Conservation (phyloP, 352 stramenopile species). For the Phytophthora vignae region DNA sequence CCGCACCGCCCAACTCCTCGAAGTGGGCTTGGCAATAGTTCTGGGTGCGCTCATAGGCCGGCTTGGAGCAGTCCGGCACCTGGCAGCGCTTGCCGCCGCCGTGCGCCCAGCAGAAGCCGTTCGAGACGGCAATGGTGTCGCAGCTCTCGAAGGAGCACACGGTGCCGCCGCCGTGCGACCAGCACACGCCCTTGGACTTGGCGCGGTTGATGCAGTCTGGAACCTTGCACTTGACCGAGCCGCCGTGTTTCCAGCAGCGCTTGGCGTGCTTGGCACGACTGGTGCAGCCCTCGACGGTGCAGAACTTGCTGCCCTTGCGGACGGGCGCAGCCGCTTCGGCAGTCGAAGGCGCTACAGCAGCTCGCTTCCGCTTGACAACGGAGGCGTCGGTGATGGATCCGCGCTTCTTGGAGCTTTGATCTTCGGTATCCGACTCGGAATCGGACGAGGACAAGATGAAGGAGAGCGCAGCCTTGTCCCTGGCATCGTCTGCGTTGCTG, state of each 20-base stretch:
- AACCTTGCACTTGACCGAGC: constrained; percentile 64
- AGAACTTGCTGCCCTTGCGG: constrained; percentile 60
- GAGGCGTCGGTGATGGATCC: constrained; percentile 5
- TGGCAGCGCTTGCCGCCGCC: constrained; percentile 50
- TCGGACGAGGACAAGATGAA: constrained; percentile 48
- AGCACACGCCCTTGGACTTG: constrained; percentile 69
- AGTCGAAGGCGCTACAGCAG: background rate
- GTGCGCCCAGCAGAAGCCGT: constrained; percentile 50
- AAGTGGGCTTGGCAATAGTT: constrained; percentile 45
- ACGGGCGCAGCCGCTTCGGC: constrained; percentile 9
- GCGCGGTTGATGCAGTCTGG: constrained; percentile 65
- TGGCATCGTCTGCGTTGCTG: constrained; percentile 13
- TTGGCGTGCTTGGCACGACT: constrained; percentile 59
- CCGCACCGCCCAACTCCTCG: constrained; percentile 17
- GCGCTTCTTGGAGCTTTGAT: background rate
- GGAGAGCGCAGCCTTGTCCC: constrained; percentile 39
- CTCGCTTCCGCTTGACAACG: constrained; percentile 26
- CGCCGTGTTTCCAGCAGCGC: constrained; percentile 65
- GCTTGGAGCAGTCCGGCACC: constrained; percentile 42
- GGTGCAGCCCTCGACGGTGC: constrained; percentile 51
- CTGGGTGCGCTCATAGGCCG: constrained; percentile 48
- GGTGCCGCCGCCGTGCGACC: constrained; percentile 62
- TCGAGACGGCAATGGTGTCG: constrained; percentile 63
- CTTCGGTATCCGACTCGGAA: constrained; percentile 34
- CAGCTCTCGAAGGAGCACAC: constrained; percentile 52